These are phyloP conservation scores for Linderina pennispora DNA, from an alignment of 192 early-diverging fungal genomes.

Conservation along the genomic window DNA sequence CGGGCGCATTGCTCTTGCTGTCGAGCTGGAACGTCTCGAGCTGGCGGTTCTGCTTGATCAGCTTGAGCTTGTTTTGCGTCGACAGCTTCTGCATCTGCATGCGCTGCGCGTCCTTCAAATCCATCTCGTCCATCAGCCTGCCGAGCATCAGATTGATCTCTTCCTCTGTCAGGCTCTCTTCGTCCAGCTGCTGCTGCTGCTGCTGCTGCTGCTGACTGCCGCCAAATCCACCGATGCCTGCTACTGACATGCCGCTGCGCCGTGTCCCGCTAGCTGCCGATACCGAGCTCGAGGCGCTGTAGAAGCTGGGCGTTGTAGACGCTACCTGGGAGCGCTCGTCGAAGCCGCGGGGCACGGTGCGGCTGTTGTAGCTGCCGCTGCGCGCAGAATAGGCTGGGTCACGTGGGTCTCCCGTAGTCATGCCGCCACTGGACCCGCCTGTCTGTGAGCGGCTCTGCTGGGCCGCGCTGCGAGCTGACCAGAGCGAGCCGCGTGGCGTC, in stretches of 20 bases:
- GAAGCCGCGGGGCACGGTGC: slow-evolving; percentile 4
- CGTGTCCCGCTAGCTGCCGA: slow-evolving; percentile 10
- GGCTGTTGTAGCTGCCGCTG: slow-evolving; percentile 19
- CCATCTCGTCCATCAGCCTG: slow-evolving; percentile 50
- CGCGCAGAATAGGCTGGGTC: slow-evolving; percentile 17
- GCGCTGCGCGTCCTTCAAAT: slow-evolving; percentile 43
- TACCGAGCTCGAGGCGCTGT: slow-evolving; percentile 4
- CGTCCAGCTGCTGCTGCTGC: too few relatives aligned
- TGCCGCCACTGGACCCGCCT: neutral
- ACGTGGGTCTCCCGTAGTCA: slow-evolving; percentile 1
- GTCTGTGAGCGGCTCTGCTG: slow-evolving; percentile 2
- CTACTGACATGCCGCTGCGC: slow-evolving; percentile 20
- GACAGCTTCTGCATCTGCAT: slow-evolving; percentile 50
- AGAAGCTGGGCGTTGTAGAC: neutral
- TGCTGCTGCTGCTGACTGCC: too few relatives aligned
- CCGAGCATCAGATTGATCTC: slow-evolving; percentile 48
- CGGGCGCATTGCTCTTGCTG: slow-evolving; percentile 46
- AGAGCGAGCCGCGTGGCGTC: slow-evolving; percentile 33
- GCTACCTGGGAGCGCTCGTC: slow-evolving; percentile 3
- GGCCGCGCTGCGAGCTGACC: slow-evolving; percentile 37
- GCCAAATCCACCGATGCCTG: too few relatives aligned
- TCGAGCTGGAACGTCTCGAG: slow-evolving; percentile 43
- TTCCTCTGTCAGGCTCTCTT: slow-evolving; percentile 30
- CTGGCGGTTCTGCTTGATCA: slow-evolving; percentile 47
- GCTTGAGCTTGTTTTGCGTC: slow-evolving; percentile 43